A percentile compares a stretch with the other conserved stretches of the same genome.
These are phyloP conservation scores for Nymphaea colorata DNA, from an alignment of 164 flowering plant genomes.

Conservation along the genomic window DNA sequence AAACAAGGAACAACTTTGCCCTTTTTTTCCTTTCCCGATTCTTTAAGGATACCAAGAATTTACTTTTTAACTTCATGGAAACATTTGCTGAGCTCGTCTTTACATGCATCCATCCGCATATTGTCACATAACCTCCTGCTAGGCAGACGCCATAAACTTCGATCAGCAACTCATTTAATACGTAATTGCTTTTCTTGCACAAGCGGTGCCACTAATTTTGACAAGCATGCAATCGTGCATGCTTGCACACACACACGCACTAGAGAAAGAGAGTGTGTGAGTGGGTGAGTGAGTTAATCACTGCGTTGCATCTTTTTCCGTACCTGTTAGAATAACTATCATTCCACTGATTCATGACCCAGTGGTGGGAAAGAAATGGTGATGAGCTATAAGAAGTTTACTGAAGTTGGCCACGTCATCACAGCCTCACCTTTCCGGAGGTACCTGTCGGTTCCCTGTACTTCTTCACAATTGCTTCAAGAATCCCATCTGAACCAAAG, in stretches of 20 bases:
- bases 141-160: no score
- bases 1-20: no score
- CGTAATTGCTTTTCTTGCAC: no score
- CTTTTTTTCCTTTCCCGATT: no score
- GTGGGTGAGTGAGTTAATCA: neutral
- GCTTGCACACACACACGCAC: neutral
- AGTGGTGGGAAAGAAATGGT: neutral
- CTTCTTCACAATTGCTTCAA: conserved; percentile 45
- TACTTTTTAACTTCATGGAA: no score
- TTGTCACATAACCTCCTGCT: no score
- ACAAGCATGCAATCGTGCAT: no score
- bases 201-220: no score
- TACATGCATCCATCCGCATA: no score
- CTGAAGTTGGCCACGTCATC: neutral
- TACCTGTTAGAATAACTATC: neutral
- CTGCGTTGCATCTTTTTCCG: neutral
- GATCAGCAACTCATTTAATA: no score
- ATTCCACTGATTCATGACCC: neutral
- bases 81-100: no score
- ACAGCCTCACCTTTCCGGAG: neutral
- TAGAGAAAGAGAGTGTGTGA: neutral
- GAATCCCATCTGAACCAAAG: conserved; percentile 47
- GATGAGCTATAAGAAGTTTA: neutral
- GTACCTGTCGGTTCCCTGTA: conserved; percentile 5
- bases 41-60: no score